Conservation (phyloP, 176 grass and related monocot genomes). For the Puya raimondii region DNA sequence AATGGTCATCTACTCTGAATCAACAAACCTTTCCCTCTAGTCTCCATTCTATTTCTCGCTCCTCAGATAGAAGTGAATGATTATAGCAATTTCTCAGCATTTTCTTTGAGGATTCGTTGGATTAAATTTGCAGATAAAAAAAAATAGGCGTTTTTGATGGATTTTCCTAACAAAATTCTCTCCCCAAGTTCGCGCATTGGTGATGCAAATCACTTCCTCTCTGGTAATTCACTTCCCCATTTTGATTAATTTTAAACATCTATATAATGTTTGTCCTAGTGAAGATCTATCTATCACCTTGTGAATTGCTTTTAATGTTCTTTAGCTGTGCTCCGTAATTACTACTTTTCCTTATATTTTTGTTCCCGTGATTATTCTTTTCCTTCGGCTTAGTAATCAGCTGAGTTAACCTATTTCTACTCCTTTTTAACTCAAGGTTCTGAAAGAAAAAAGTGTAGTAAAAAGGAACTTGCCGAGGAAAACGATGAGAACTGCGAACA, state of each 20-base stretch:
- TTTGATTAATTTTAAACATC: not conserved
- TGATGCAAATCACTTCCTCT: not conserved
- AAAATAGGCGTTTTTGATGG: not conserved
- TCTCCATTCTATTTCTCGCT: not conserved
- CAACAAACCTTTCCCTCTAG: not conserved
- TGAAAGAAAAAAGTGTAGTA: not conserved
- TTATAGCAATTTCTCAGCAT: not conserved
- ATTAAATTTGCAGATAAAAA: not conserved
- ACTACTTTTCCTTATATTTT: no score
- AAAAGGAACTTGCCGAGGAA: not conserved
- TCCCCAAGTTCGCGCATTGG: not conserved
- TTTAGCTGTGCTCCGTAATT: no score
- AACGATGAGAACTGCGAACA: slow-evolving; percentile 2
- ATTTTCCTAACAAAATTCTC: not conserved
- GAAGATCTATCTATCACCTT: no score
- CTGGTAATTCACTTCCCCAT: not conserved
- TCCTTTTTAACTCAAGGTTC: not conserved
- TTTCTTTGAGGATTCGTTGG: not conserved
- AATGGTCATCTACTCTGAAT: not conserved
- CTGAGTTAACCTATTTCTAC: not conserved
- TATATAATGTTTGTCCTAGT: no score
- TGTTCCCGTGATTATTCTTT: no score
- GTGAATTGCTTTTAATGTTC: no score
- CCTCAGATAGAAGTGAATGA: no score
- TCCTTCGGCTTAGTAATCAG: no score